Evolutionary conservation across 2,329 filamentous ascomycete genomes (phyloP), one percentile per base, ranked within the genome.

Genomic region (Decorospora gaudefroyi): DNA sequence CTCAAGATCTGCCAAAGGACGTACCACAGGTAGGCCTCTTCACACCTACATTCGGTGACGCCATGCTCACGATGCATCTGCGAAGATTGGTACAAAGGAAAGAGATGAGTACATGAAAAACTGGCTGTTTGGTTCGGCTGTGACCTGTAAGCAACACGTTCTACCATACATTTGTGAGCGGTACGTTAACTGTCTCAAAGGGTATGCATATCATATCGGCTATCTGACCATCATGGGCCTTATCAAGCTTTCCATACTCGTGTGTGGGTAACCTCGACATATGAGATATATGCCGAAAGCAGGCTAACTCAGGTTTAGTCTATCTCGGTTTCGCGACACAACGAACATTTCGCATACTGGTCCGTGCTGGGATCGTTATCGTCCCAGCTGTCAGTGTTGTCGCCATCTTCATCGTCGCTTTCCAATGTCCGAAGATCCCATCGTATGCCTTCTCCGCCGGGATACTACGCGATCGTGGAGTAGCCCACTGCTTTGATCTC

Each of bases 141-240:
- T 29, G 13, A 53, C 46, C 33, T 63, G 61, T 36, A 13, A 36
- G 22, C 22, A 26, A 17, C 11, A n/a, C 26, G 21, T 36, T 7
- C 1, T 1, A 9, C 7, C 22, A 7, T 25, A 11, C 2, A 10
- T 11, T 17, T 9, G 3, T n/a, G n/a, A n/a, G n/a, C n/a, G 4
- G 9, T 11, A n/a, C 23, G 9, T 16, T 36, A 10, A 36, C 15
- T 16, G 13, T 13, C n/a, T 1, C 15, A 36, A 19, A 36, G 34
- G 22, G 61, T 64, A 63, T 26, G 46, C 53, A 12, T 64, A 64
- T 23, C 59, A 63, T 34, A 59, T 64, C 12, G 36, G 55, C 6
- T 65, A 67, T 42, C 27, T 59, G 10, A 46, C 54, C 19, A 50
- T 51, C 12, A 57, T 61, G 17, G 52, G 46, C 11, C 31, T 62